phyloP scores from a whole-genome alignment of 1,139 yeast genomes.

The Yamadazyma kanchanaburiensis region DNA sequence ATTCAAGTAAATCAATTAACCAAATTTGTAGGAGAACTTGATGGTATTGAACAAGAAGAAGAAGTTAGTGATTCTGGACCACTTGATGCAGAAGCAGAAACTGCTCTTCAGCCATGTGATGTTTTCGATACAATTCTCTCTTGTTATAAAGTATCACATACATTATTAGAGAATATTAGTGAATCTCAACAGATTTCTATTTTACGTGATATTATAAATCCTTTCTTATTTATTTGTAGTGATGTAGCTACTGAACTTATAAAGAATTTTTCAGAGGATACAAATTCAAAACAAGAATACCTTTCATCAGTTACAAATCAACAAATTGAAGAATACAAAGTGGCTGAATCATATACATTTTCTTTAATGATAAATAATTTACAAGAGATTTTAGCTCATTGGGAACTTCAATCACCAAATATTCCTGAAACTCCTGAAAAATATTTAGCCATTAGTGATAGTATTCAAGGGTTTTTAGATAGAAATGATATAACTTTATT shows the following conservation, averaged over 20 bases:
- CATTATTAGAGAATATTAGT: slow-evolving; percentile 24
- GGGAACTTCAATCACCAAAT: slow-evolving; percentile 18
- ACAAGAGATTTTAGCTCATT: slow-evolving; percentile 15
- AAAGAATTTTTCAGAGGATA: slow-evolving; percentile 19
- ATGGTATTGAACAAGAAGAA: slow-evolving; percentile 7
- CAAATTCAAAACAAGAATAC: slow-evolving; percentile 20
- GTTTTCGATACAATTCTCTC: slow-evolving; percentile 34
- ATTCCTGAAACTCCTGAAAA: slow-evolving; percentile 31
- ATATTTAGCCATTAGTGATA: slow-evolving; percentile 40
- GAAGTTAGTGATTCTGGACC: slow-evolving; percentile 9
- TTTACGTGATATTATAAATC: slow-evolving; percentile 10
- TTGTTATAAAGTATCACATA: slow-evolving; percentile 27
- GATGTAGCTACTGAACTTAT: slow-evolving; percentile 20
- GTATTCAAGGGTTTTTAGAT: slow-evolving; percentile 41
- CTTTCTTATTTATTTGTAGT: slow-evolving; percentile 20
- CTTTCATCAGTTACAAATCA: slow-evolving; percentile 21
- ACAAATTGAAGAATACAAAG: slow-evolving; percentile 22
- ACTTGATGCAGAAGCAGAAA: slow-evolving; percentile 23
- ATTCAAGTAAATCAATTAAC: slow-evolving; percentile 24
- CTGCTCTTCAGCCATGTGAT: slow-evolving; percentile 36
- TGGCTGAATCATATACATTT: slow-evolving; percentile 22
- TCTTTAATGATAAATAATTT: slow-evolving; percentile 18
- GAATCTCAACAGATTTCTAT: slow-evolving; percentile 7
- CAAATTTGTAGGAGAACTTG: slow-evolving; percentile 26
- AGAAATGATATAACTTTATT: slow-evolving; percentile 24